A percentile compares a stretch with the other conserved stretches of the same genome.
These are phyloP conservation scores for Cytauxzoon felis DNA, from an alignment of 169 alveolate genomes.

Conservation along the genomic window DNA sequence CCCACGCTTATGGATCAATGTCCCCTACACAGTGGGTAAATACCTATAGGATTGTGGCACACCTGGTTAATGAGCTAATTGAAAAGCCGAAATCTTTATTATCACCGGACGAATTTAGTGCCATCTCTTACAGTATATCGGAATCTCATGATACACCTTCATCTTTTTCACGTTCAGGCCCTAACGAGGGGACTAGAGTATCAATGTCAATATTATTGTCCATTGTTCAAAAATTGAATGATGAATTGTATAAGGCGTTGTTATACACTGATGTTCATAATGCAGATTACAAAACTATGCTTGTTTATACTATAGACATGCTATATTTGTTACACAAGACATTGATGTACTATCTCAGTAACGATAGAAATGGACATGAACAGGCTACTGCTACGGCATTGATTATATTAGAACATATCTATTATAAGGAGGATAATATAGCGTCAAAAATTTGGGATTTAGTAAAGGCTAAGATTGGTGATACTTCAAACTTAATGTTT, in stretches of 20 bases:
- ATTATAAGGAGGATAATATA: slow-evolving; percentile 72
- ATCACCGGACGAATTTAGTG: slow-evolving; percentile 52
- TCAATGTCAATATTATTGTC: slow-evolving; percentile 77
- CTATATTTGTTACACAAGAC: slow-evolving; percentile 69
- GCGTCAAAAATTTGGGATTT: slow-evolving; percentile 59
- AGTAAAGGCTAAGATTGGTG: slow-evolving; percentile 45
- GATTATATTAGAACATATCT: slow-evolving; percentile 77
- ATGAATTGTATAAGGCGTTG: slow-evolving; percentile 80
- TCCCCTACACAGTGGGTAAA: slow-evolving; percentile 78
- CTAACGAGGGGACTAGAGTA: slow-evolving; percentile 29
- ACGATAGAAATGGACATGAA: slow-evolving; percentile 58
- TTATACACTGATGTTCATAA: slow-evolving; percentile 82
- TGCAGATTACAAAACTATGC: slow-evolving; percentile 75
- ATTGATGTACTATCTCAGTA: slow-evolving; percentile 62
- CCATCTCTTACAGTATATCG: slow-evolving; percentile 4
- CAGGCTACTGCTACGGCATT: slow-evolving; percentile 70
- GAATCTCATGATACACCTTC: slow-evolving; percentile 18
- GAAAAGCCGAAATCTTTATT: slow-evolving; percentile 67
- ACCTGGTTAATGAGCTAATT: slow-evolving; percentile 66
- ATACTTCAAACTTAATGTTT: slow-evolving; percentile 2
- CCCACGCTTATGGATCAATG: slow-evolving; percentile 83
- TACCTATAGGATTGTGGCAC: slow-evolving; percentile 70
- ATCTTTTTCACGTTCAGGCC: background rate
- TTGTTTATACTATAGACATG: slow-evolving; percentile 72
- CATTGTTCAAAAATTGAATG: slow-evolving; percentile 78